Base-by-base conservation (phyloP, 495 filamentous ascomycete species). In the Talaromyces thailandensis region DNA sequence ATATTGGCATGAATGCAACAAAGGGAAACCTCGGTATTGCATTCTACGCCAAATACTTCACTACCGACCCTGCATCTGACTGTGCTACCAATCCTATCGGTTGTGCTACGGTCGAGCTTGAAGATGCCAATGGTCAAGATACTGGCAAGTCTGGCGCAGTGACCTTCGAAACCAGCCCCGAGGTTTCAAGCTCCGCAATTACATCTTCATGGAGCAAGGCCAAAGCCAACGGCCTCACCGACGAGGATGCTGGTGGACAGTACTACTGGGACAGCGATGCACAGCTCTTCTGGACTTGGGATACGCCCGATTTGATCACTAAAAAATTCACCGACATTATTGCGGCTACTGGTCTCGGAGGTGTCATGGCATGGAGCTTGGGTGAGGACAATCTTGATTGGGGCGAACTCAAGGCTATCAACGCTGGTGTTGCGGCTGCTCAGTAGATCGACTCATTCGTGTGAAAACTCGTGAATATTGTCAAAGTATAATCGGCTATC, bases 1-100 rank as follows among this genome's bases (percentile, higher is more conserved):
- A 76, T 14, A 77, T 81, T 58, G 87, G 88, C 5, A 76, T 81
- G 0, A 71, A 81, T 0, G 69, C 81, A 14, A 71, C 79, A 58
- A 85, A 85, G 64, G 68, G 87, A 28, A 91, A 91, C 72, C 79
- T 92, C 4, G 88, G 89, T 0, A 85, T 92, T 63, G 88, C 87
- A 6, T 91, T 85, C 69, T 91, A 91, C 67, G 79, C 81, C 14
- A 90, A 90, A 69, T 91, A 84, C 75, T 91, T 89, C 72, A 82
- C 74, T 60, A 87, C 84, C 0, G 76, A 82, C 63, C 76, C 81
- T 21, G 69, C 79, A 2, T 70, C 71, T 5, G 74, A 71, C 51
- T 83, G 79, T 45, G 67, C 72, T 2, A 69, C 65, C 7, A 40
- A 79, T 4, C 81, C 85, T 0, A 69, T 91, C 28, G 87, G 87